Evolutionary conservation across 768 basidiomycete species (phyloP).

Genomic region (Tricholoma sp.): DNA sequence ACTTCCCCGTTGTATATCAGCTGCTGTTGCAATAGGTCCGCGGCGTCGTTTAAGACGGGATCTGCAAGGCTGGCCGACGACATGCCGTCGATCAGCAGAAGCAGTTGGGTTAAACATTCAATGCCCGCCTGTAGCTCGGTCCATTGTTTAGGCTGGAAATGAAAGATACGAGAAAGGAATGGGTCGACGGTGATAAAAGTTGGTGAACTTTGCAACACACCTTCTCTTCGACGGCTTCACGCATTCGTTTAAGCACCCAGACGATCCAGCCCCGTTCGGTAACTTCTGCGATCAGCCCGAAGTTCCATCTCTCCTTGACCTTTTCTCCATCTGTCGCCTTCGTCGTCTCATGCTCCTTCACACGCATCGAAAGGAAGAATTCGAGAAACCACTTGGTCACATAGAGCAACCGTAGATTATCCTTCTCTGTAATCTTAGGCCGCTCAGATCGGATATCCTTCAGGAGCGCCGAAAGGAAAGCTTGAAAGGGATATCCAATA

Average conservation of each 20-base stretch:
- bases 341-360: conserved; percentile 37
- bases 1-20: conserved; percentile 95
- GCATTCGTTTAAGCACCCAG: conserved; percentile 89
- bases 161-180: not conserved
- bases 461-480: conserved; percentile 78
- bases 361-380: conserved; percentile 67
- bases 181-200: conserved; percentile 4
- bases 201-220: conserved; percentile 34
- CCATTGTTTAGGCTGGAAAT: conserved; percentile 84
- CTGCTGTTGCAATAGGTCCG: conserved; percentile 80
- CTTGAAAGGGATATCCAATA: conserved; percentile 33
- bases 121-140: conserved; percentile 91
- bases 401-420: conserved; percentile 83
- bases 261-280: conserved; percentile 83
- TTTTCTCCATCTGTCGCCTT: conserved; percentile 20
- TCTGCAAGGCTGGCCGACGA: conserved; percentile 46
- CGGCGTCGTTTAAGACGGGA: conserved; percentile 57
- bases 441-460: conserved; percentile 94
- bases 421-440: conserved; percentile 90
- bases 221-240: conserved; percentile 86
- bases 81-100: conserved; percentile 87
- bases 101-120: conserved; percentile 88
- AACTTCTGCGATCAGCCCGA: conserved; percentile 78
- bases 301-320: conserved; percentile 43
- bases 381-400: conserved; percentile 90